phyloP scores from a whole-genome alignment of 345 rosid genomes.

The Mercurialis annua region DNA sequence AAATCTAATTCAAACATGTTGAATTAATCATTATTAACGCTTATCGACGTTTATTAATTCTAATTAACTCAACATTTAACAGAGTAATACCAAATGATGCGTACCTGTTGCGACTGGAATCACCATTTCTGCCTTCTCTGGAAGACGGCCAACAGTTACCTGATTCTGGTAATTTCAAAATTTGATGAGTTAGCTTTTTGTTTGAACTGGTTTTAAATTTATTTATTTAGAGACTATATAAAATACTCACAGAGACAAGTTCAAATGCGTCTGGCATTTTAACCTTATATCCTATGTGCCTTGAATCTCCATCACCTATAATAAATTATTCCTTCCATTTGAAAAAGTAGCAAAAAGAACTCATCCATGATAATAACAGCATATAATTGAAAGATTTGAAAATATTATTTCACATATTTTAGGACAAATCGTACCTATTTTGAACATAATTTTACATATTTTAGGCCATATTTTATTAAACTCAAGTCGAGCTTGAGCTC shows the following conservation, averaged over 20 bases:
- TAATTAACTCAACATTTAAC: background rate
- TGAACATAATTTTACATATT: too few relatives aligned
- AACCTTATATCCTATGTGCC: slow-evolving; percentile 73
- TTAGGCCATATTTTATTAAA: too few relatives aligned
- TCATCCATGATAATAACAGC: background rate
- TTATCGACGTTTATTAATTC: too few relatives aligned
- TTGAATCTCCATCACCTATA: slow-evolving; percentile 83
- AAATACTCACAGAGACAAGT: slow-evolving; percentile 56
- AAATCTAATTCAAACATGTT: too few relatives aligned
- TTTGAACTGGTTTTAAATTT: too few relatives aligned
- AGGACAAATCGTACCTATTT: too few relatives aligned
- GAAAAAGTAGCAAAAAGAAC: background rate
- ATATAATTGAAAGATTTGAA: too few relatives aligned
- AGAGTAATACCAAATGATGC: background rate
- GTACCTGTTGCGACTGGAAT: slow-evolving; percentile 90
- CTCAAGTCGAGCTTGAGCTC: too few relatives aligned
- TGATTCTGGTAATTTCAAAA: slow-evolving; percentile 32
- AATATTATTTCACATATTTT: too few relatives aligned
- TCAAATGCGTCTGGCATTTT: slow-evolving; percentile 76
- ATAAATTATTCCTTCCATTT: background rate
- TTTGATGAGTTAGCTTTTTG: too few relatives aligned
- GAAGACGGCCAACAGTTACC: slow-evolving; percentile 72
- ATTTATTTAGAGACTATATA: background rate
- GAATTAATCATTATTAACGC: too few relatives aligned
- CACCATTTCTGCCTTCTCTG: slow-evolving; percentile 79